Base-by-base conservation (phyloP, 306 rosid species). In the Cicer pinnatifidum region DNA sequence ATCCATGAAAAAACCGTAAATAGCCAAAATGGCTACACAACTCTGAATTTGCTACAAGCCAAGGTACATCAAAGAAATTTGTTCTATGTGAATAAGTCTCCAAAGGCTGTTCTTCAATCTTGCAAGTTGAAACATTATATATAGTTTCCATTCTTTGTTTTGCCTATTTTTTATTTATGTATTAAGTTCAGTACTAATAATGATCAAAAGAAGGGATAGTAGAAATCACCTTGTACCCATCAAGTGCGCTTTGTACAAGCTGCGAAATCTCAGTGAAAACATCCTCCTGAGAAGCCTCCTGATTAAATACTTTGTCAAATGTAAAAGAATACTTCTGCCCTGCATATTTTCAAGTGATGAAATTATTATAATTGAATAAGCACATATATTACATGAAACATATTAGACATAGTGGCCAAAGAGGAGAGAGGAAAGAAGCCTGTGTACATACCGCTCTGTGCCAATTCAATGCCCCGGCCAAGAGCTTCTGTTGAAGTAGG, bases 211-310 rank as follows among this genome's bases (percentile, higher is more conserved):
- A 43, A 41, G 50, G 12, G 20, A 52, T 64, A 53, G 7, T 53
- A 19, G 57, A 47, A 67, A 54, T 69, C 75, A 94, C 99, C 99
- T 91, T 94, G 61, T 94, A 94, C 39, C 99, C 97, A 73, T 94
- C 99, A 40, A 94, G 97, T 0, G 99, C 99, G 78, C 97, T 94
- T 75, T 94, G 99, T 8, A 94, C 96, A 54, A 94, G 83, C 77
- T 94, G 97, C 6, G 99, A 91, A 82, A 94, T 87, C 78, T 94
- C 99, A 1, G 73, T 81, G 78, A 94, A 94, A 75, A 91, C 97
- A 76, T 94, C 91, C 16, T 88, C 82, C 73, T 94, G 97, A 35
- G 97, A 86, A 65, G 97, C 88, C 57, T 84, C 89, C 1, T 94
- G 95, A 81, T 67, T 78, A 75, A 94, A 94, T 63, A 94, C 99